Evolutionary conservation across 2,329 filamentous ascomycete species (phyloP).

Genomic region (Colletotrichum sp.): DNA sequence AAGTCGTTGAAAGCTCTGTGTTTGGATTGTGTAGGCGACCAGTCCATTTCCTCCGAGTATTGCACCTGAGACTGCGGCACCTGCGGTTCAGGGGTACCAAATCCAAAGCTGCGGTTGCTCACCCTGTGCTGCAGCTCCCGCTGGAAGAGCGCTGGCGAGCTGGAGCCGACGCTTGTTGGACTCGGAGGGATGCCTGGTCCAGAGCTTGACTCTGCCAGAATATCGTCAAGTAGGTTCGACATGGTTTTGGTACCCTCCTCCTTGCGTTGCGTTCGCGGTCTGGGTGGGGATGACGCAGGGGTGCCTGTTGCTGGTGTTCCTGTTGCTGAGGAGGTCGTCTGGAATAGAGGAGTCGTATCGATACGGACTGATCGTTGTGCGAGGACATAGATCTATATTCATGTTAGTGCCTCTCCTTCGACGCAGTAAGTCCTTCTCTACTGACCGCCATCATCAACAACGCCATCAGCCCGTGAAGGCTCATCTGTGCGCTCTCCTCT

Average conservation of each 20-base stretch:
- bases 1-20: conserved; percentile 60
- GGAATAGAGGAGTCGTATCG: conserved; percentile 64
- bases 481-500: conserved; percentile 46
- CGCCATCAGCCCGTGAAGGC: conserved; percentile 61
- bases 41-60: conserved; percentile 73
- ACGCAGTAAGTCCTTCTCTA: not conserved
- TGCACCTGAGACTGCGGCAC: conserved; percentile 27
- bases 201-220: conserved; percentile 32
- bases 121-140: conserved; percentile 12
- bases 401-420: conserved; percentile 24
- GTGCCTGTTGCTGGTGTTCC: conserved; percentile 27
- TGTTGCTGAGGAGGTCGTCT: conserved; percentile 17
- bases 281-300: conserved; percentile 24
- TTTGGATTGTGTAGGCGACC: conserved; percentile 66
- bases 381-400: conserved; percentile 46
- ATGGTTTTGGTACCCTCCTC: conserved; percentile 45
- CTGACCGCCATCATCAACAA: conserved; percentile 60
- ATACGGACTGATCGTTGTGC: conserved; percentile 54
- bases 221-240: conserved; percentile 53
- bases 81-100: conserved; percentile 22
- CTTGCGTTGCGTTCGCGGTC: conserved; percentile 15
- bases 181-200: conserved; percentile 2
- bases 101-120: conserved; percentile 11
- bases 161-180: conserved; percentile 14
- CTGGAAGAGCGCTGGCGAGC: conserved; percentile 24